Conservation (phyloP, 495 filamentous ascomycete genomes). For the Clavariopsis aquatica region DNA sequence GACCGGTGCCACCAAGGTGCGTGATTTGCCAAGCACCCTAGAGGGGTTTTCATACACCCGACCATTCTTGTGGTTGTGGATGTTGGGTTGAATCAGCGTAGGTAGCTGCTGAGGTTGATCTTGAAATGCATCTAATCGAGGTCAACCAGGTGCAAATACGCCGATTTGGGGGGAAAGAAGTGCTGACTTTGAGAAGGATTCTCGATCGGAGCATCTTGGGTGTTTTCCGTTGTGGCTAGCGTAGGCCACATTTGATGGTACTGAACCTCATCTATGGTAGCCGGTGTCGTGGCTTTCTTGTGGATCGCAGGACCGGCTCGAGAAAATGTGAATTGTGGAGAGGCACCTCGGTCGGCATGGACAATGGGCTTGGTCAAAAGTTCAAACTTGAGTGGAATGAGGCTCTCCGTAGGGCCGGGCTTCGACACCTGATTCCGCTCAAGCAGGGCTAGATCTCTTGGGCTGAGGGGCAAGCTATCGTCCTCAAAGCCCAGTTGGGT, state of each 20-base stretch:
- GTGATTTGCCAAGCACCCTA: no score
- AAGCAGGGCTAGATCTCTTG: background rate
- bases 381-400: background rate
- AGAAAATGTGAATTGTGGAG: background rate
- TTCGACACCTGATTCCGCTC: background rate
- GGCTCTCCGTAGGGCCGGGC: background rate
- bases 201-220: background rate
- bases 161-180: background rate
- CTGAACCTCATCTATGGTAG: background rate
- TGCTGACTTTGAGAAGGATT: background rate
- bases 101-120: background rate
- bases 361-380: background rate
- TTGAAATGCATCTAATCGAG: background rate
- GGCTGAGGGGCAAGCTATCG: background rate
- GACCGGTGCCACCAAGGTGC: no score
- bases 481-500: constrained; percentile 13
- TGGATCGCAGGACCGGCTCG: background rate
- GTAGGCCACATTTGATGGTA: background rate
- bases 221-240: background rate
- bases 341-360: background rate
- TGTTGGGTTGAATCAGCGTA: background rate
- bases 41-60: no score
- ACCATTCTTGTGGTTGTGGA: background rate
- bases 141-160: background rate
- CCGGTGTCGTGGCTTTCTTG: no score